Evolutionary conservation across 169 alveolate genomes (phyloP).

Genomic region (Plasmodium yoelii): DNA sequence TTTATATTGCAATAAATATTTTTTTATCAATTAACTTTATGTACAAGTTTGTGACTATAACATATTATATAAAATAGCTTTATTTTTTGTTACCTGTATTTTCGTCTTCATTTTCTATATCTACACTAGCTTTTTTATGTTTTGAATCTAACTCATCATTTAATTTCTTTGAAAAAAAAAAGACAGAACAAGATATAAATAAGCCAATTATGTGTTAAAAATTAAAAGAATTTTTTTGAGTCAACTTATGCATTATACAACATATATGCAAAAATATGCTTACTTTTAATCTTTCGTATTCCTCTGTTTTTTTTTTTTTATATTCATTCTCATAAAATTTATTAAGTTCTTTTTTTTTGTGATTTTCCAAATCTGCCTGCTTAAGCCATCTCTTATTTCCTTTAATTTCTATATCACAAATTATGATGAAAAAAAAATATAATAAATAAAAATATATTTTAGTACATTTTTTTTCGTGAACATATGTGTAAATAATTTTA

Average conservation of each 20-base stretch:
- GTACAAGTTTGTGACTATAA: not conserved
- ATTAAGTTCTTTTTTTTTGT: slow-evolving; percentile 42
- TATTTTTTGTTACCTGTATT: slow-evolving; percentile 40
- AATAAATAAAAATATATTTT: not conserved
- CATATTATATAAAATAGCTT: not conserved
- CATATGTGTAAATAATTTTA: not conserved
- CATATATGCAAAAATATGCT: not conserved
- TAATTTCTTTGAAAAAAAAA: slow-evolving; percentile 35
- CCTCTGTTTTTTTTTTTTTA: slow-evolving; percentile 65
- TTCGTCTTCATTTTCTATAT: slow-evolving; percentile 38
- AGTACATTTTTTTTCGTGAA: not conserved
- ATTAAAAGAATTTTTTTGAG: no score
- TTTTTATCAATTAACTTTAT: no score
- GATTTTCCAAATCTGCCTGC: slow-evolving; percentile 71
- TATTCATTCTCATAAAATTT: slow-evolving; percentile 63
- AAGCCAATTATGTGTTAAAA: not conserved
- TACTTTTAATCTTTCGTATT: slow-evolving; percentile 74
- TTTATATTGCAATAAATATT: no score
- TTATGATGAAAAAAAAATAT: not conserved
- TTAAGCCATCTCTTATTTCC: slow-evolving; percentile 73
- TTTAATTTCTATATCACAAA: slow-evolving; percentile 42
- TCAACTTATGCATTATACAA: no score
- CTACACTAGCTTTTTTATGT: slow-evolving; percentile 30
- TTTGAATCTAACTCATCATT: slow-evolving; percentile 57
- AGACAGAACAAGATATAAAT: not conserved